Evolutionary conservation across 2,329 filamentous ascomycete species (phyloP).

Genomic region (Hymenoscyphus fructigenus): DNA sequence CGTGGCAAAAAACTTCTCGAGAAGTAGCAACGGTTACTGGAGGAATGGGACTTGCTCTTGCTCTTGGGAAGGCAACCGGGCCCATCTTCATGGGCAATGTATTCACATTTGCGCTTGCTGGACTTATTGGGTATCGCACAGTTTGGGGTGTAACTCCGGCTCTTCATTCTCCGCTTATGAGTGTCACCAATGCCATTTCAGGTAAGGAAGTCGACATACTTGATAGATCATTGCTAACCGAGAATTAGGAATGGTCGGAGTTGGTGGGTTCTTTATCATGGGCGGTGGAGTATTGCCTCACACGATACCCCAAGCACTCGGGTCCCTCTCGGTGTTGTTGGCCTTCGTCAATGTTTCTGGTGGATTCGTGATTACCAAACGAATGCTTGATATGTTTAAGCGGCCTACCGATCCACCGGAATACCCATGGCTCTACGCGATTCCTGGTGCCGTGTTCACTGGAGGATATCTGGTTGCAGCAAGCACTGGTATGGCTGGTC

Average conservation of each 20-base stretch:
- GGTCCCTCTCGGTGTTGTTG: conserved; percentile 75
- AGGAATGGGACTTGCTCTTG: conserved; percentile 73
- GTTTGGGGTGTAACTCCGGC: conserved; percentile 86
- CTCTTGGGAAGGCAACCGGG: conserved; percentile 76
- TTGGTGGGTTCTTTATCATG: conserved; percentile 86
- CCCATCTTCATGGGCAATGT: conserved; percentile 86
- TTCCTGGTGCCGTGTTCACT: conserved; percentile 75
- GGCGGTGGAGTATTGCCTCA: conserved; percentile 76
- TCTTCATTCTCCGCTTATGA: conserved; percentile 87
- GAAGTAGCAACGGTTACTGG: conserved; percentile 74
- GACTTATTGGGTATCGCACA: conserved; percentile 82
- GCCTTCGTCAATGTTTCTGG: conserved; percentile 88
- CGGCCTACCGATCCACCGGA: conserved; percentile 82
- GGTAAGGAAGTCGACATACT: conserved; percentile 43
- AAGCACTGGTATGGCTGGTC: conserved; percentile 75
- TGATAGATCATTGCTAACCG: conserved; percentile 23
- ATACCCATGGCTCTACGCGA: conserved; percentile 82
- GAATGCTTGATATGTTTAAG: conserved; percentile 92
- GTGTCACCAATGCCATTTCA: conserved; percentile 89
- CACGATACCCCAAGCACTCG: conserved; percentile 76
- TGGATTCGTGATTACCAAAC: conserved; percentile 87
- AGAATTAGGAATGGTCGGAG: conserved; percentile 71
- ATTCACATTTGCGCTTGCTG: conserved; percentile 81
- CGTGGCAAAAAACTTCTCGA: conserved; percentile 76
- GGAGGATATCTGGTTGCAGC: conserved; percentile 80